These are phyloP conservation scores for Dichotomopilus funicola DNA, from an alignment of 2,329 filamentous ascomycete genomes.

Conservation along the genomic window DNA sequence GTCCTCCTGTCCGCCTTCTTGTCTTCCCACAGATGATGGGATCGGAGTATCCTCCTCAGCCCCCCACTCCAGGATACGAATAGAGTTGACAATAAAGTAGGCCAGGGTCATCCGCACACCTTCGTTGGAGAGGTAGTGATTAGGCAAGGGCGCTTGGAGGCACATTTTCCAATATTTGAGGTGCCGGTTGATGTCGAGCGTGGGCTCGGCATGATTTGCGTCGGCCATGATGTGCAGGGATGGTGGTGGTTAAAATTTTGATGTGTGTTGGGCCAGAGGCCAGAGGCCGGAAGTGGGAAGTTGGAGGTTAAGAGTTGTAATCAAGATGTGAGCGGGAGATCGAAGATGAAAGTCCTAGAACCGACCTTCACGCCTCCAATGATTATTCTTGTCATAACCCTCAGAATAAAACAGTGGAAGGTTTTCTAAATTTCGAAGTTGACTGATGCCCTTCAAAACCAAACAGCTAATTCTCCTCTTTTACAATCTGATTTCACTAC, in stretches of 20 bases:
- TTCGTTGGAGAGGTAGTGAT: constrained; percentile 80
- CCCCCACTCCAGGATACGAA: constrained; percentile 59
- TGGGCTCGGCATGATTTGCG: constrained; percentile 19
- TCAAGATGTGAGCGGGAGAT: too few relatives aligned
- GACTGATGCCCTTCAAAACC: too few relatives aligned
- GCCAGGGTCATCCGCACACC: constrained; percentile 84
- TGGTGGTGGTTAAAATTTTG: background rate
- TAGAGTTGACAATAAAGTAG: constrained; percentile 80
- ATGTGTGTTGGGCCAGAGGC: background rate
- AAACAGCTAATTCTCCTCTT: too few relatives aligned
- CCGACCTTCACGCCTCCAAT: too few relatives aligned
- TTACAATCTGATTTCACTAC: too few relatives aligned
- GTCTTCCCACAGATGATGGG: background rate
- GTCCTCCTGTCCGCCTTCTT: too few relatives aligned
- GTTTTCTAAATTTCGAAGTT: too few relatives aligned
- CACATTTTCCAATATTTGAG: constrained; percentile 91
- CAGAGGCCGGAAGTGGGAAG: too few relatives aligned
- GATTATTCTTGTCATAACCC: too few relatives aligned
- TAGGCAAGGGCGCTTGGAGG: constrained; percentile 71
- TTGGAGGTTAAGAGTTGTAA: too few relatives aligned
- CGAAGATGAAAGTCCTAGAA: too few relatives aligned
- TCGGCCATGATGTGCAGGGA: constrained; percentile 16
- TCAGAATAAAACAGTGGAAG: too few relatives aligned
- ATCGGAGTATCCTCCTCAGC: background rate
- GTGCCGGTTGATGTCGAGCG: constrained; percentile 59